Percentiles rank a stretch among this genome's conserved stretches.
These are phyloP conservation scores for Xylaria sp. DNA, from an alignment of 2,329 filamentous ascomycete species.

Conservation along the genomic window DNA sequence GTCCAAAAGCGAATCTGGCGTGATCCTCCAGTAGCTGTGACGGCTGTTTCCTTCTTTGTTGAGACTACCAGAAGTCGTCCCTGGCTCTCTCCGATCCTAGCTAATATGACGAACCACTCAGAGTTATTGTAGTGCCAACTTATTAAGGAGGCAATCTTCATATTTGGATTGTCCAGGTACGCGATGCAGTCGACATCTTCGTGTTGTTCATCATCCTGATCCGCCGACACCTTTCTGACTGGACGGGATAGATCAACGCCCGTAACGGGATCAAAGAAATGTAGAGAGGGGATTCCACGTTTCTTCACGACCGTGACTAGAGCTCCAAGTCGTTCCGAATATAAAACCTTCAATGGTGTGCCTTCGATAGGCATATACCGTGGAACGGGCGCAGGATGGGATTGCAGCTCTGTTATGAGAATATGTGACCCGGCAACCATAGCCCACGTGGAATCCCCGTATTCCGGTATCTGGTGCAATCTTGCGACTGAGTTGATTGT, in stretches of 20 bases:
- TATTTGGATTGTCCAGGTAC: slow-evolving; percentile 65
- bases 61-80: slow-evolving; percentile 68
- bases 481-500: slow-evolving; percentile 60
- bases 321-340: slow-evolving; percentile 63
- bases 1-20: slow-evolving; percentile 63
- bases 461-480: slow-evolving; percentile 54
- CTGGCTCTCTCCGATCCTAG: slow-evolving; percentile 50
- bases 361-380: slow-evolving; percentile 49
- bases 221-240: slow-evolving; percentile 39
- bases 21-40: slow-evolving; percentile 41
- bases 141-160: slow-evolving; percentile 68
- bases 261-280: slow-evolving; percentile 66
- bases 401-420: slow-evolving; percentile 63
- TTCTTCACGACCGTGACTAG: slow-evolving; percentile 63
- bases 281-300: slow-evolving; percentile 58
- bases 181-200: slow-evolving; percentile 59
- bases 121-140: slow-evolving; percentile 74
- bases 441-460: slow-evolving; percentile 57
- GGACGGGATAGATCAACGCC: slow-evolving; percentile 63
- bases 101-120: slow-evolving; percentile 70
- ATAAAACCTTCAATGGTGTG: slow-evolving; percentile 63
- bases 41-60: slow-evolving; percentile 49
- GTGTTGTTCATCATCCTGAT: slow-evolving; percentile 48
- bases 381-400: slow-evolving; percentile 47
- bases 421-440: slow-evolving; percentile 62